Evolutionary conservation across 352 stramenopile species (phyloP).

Genomic region (Pythium aristosporum): DNA sequence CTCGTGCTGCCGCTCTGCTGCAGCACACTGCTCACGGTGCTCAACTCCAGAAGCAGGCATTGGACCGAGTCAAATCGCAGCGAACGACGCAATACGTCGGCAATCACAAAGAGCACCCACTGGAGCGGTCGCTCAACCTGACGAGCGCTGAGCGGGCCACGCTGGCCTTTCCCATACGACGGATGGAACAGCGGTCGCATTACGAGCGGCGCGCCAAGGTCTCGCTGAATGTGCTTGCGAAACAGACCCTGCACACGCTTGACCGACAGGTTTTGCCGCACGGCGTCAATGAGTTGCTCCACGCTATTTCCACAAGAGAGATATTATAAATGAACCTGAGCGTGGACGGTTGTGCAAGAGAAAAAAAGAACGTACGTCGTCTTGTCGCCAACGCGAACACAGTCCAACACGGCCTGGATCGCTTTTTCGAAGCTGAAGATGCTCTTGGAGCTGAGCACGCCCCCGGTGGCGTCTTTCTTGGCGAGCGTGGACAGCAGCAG

Average conservation of each 20-base stretch:
- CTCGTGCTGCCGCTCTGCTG: not conserved
- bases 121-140: slow-evolving; percentile 44
- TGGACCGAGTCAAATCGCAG: slow-evolving; percentile 33
- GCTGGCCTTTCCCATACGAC: slow-evolving; percentile 40
- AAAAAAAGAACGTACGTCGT: slow-evolving; percentile 24
- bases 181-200: slow-evolving; percentile 77
- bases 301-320: slow-evolving; percentile 10
- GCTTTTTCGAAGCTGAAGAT: slow-evolving; percentile 67
- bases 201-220: slow-evolving; percentile 62
- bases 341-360: not conserved
- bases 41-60: slow-evolving; percentile 46
- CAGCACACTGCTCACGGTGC: slow-evolving; percentile 38
- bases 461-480: slow-evolving; percentile 53
- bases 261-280: slow-evolving; percentile 72
- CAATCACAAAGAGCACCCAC: slow-evolving; percentile 65
- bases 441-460: slow-evolving; percentile 53
- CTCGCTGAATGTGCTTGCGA: slow-evolving; percentile 55
- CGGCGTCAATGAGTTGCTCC: slow-evolving; percentile 65
- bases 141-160: slow-evolving; percentile 26
- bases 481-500: slow-evolving; percentile 50
- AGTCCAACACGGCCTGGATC: slow-evolving; percentile 55
- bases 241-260: slow-evolving; percentile 72
- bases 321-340: not conserved
- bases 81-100: slow-evolving; percentile 48
- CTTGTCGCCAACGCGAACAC: slow-evolving; percentile 63